These are phyloP conservation scores for Mycena sanguinolenta DNA, from an alignment of 768 basidiomycete genomes.

Conservation along the genomic window DNA sequence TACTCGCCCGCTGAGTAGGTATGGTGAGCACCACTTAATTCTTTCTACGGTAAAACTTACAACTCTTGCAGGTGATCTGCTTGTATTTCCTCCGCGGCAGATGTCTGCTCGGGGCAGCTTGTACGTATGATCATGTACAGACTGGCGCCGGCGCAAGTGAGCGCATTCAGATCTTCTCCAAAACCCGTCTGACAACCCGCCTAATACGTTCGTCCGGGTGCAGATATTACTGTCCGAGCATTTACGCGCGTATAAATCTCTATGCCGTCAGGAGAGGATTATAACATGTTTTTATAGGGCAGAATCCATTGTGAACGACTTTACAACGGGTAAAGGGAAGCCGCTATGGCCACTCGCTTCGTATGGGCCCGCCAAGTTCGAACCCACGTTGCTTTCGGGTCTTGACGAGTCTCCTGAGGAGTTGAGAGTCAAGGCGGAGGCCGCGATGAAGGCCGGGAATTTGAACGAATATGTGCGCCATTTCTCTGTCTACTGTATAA, in stretches of 20 bases:
- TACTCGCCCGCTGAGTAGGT: neutral
- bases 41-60: neutral
- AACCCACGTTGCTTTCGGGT: slow-evolving; percentile 73
- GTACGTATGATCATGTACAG: slow-evolving; percentile 32
- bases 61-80: slow-evolving; percentile 19
- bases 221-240: slow-evolving; percentile 23
- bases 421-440: slow-evolving; percentile 73
- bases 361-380: slow-evolving; percentile 83
- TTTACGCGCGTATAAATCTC: slow-evolving; percentile 29
- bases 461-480: slow-evolving; percentile 76
- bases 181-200: neutral
- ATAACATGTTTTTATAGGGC: slow-evolving; percentile 52
- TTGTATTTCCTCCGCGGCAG: slow-evolving; percentile 26
- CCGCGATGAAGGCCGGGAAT: slow-evolving; percentile 67
- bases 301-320: slow-evolving; percentile 74
- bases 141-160: slow-evolving; percentile 13
- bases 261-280: neutral
- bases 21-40: neutral
- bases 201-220: slow-evolving; percentile 34
- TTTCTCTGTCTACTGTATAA: neutral
- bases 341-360: slow-evolving; percentile 86
- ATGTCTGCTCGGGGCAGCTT: slow-evolving; percentile 26
- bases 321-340: slow-evolving; percentile 71
- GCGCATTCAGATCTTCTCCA: neutral
- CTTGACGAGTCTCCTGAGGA: slow-evolving; percentile 87